phyloP scores from a whole-genome alignment of 2,329 filamentous ascomycete species.

The Colletotrichum nymphaeae region DNA sequence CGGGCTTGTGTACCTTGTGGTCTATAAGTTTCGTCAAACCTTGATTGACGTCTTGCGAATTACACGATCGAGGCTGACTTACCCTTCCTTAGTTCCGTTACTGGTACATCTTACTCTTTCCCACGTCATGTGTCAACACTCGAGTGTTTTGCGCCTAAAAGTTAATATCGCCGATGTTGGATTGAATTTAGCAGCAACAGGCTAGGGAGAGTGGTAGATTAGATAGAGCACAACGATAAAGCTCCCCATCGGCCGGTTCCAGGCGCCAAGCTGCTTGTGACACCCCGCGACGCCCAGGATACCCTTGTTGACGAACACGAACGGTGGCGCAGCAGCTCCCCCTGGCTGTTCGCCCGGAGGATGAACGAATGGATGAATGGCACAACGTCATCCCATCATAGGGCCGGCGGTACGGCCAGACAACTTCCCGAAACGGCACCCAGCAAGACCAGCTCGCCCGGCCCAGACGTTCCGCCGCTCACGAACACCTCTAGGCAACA shows the following conservation, averaged over 20 bases:
- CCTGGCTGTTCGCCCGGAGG: background rate
- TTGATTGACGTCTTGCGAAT: too few species aligned
- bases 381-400: conserved; percentile 24
- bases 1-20: too few species aligned
- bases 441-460: background rate
- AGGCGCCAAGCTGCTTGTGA: conserved; percentile 2
- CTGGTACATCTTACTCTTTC: too few species aligned
- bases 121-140: too few species aligned
- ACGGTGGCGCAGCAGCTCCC: conserved; percentile 31
- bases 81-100: too few species aligned
- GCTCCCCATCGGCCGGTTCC: background rate
- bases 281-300: background rate
- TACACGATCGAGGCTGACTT: too few species aligned
- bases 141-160: too few species aligned
- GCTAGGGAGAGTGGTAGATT: background rate
- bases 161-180: too few species aligned
- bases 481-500: conserved; percentile 2
- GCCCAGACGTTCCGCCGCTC: background rate
- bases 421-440: background rate
- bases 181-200: background rate
- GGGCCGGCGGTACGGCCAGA: conserved; percentile 14
- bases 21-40: too few species aligned
- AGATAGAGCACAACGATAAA: background rate
- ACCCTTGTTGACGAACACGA: background rate
- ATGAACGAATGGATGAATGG: conserved; percentile 26